Base-by-base conservation (phyloP, 177 flowering plant species). In the Tripterygium wilfordii region DNA sequence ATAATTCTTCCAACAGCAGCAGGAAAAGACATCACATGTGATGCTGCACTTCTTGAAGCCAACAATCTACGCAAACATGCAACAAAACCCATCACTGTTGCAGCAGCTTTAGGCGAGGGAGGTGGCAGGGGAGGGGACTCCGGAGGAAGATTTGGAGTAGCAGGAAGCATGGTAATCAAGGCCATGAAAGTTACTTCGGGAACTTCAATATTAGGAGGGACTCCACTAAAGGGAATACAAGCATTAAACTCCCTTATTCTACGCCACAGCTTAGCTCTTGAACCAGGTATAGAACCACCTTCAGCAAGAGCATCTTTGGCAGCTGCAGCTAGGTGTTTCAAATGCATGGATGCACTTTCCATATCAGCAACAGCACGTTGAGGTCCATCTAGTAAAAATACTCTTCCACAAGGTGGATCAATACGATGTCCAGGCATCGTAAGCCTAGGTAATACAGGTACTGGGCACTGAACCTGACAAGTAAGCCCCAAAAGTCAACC, bases 21-120 rank as follows among this genome's bases (percentile, higher is more conserved):
- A 63, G 99, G 99, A 71, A 92, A 92, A 25, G 99, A 82, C 94
- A 92, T 84, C 48, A 92, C 88, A 70, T 92, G 99, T 23, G 99
- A 88, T 30, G 97, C 80, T 40, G 99, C 96, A 79, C 64, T 84
- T 70, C 75, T 76, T 53, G 99, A 92, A 36, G 96, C 76, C 28
- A 92, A 56, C 49, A 92, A 62, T 62, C 99, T 76, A 49, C 81
- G 96, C 53, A 92, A 74, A 58, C 99, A 92, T 36, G 88, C 79
- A 58, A 89, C 58, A 51, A 92, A 89, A 0, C 97, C 97, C 64
- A 85, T 87, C 16, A 89, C 82, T 3, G 99, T 92, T 49, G 99
- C 99, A 53, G 99, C 96, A 39, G 96, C 99, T 73, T 92, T 92
- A 35, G 99, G 99, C 10, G 99, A 92, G 65, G 97, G 99, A 0